Evolutionary conservation across 495 filamentous ascomycete genomes (phyloP).

Genomic region (Penicillium diatomitis): DNA sequence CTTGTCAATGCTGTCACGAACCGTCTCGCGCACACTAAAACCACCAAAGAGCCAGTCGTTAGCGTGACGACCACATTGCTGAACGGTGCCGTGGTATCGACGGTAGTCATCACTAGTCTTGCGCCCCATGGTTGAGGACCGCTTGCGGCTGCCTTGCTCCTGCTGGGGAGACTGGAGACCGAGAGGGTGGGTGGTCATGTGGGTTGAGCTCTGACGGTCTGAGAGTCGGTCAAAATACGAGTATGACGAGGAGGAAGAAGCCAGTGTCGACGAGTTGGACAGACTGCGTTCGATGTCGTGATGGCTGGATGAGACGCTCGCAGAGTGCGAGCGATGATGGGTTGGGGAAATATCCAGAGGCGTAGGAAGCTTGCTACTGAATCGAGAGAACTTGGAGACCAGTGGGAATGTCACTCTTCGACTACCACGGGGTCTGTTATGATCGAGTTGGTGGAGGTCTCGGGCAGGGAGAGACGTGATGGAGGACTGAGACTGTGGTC

Average conservation of each 20-base stretch:
- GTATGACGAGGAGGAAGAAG: neutral
- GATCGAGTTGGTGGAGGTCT: no score
- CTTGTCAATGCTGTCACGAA: slow-evolving; percentile 41
- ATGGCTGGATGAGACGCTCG: slow-evolving; percentile 5
- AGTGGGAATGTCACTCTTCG: neutral
- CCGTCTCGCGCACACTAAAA: slow-evolving; percentile 38
- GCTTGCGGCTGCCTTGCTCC: slow-evolving; percentile 9
- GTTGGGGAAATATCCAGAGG: slow-evolving; percentile 11
- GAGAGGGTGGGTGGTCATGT: slow-evolving; percentile 12
- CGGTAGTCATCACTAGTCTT: slow-evolving; percentile 29
- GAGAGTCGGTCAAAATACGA: slow-evolving; percentile 13
- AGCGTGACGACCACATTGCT: slow-evolving; percentile 39
- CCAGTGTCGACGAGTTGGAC: neutral
- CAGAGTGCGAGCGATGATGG: slow-evolving; percentile 6
- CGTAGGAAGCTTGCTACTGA: slow-evolving; percentile 13
- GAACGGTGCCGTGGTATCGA: slow-evolving; percentile 33
- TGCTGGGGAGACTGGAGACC: slow-evolving; percentile 7
- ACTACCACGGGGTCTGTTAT: no score
- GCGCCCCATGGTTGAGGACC: slow-evolving; percentile 12
- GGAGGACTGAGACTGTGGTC: no score
- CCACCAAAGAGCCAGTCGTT: slow-evolving; percentile 44
- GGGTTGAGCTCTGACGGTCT: slow-evolving; percentile 10
- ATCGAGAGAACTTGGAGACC: slow-evolving; percentile 10
- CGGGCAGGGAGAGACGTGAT: no score
- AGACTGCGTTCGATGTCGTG: slow-evolving; percentile 18